Conservation (phyloP, 129 eudicot genomes). For the Apium graveolens region DNA sequence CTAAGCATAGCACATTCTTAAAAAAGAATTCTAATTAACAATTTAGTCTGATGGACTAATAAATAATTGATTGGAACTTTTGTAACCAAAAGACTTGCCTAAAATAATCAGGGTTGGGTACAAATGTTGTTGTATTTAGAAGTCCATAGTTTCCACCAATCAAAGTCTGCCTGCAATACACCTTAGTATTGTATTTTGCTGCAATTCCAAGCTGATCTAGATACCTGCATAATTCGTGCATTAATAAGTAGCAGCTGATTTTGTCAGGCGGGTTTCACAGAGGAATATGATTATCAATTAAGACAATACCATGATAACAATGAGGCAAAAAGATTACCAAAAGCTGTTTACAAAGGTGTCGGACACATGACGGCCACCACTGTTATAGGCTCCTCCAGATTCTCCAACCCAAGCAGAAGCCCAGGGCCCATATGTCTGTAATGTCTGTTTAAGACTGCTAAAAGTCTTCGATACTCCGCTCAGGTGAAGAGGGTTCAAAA, state of each 20-base stretch:
- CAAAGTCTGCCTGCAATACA: conserved; percentile 84
- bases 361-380: conserved; percentile 72
- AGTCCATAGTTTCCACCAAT: conserved; percentile 94
- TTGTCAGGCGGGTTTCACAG: background rate
- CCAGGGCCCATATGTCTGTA: conserved; percentile 75
- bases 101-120: conserved; percentile 90
- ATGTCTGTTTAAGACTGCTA: conserved; percentile 36
- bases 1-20: background rate
- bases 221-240: conserved; percentile 49
- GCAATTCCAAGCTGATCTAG: conserved; percentile 92
- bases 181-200: conserved; percentile 73
- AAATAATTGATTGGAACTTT: background rate
- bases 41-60: background rate
- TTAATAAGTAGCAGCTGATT: conserved; percentile 3
- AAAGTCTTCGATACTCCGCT: conserved; percentile 52
- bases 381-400: conserved; percentile 94
- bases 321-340: conserved; percentile 51
- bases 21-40: background rate
- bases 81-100: conserved; percentile 31
- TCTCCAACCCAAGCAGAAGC: conserved; percentile 96
- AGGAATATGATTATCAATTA: background rate
- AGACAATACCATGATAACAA: background rate
- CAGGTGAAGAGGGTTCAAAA: conserved; percentile 60
- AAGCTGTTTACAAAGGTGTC: conserved; percentile 78
- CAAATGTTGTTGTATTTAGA: conserved; percentile 50